Percentiles rank a stretch among this genome's conserved stretches.
Conservation (phyloP, 163 green algal species). For the Coccomyxa subellipsoidea region DNA sequence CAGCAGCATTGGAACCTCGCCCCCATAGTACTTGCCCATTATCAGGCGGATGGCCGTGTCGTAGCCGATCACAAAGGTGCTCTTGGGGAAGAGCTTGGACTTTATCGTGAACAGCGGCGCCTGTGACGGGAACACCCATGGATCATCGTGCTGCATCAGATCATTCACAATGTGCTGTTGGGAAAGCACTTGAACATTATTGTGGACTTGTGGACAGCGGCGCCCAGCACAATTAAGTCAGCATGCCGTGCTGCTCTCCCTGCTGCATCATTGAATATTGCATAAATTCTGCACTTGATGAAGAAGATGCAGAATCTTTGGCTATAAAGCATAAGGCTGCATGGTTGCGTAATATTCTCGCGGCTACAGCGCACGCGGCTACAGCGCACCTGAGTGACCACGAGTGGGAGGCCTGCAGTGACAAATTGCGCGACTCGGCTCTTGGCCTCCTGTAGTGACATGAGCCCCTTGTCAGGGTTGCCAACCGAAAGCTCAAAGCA, state of each 20-base stretch:
- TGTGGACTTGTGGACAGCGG: too few relatives aligned
- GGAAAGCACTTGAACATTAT: too few relatives aligned
- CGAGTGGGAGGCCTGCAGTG: conserved; percentile 48
- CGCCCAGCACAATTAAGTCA: too few relatives aligned
- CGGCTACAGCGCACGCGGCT: conserved; percentile 9
- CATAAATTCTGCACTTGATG: too few relatives aligned
- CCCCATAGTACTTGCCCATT: conserved; percentile 77
- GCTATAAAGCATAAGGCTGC: not conserved
- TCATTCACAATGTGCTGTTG: too few relatives aligned
- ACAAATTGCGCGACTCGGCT: conserved; percentile 71
- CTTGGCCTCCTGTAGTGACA: conserved; percentile 56
- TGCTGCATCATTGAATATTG: too few relatives aligned
- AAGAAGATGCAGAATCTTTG: too few relatives aligned
- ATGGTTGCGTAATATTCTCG: too few relatives aligned
- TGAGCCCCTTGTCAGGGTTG: conserved; percentile 88
- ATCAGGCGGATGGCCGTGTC: conserved; percentile 84
- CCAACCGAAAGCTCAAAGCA: conserved; percentile 81
- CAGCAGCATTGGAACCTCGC: conserved; percentile 34
- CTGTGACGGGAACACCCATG: conserved; percentile 17
- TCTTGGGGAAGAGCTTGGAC: conserved; percentile 59
- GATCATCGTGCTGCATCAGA: too few relatives aligned
- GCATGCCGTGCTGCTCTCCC: too few relatives aligned
- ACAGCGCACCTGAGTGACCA: conserved; percentile 55
- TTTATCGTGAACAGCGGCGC: conserved; percentile 79
- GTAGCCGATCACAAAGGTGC: conserved; percentile 78